These are phyloP conservation scores for Rubroshorea leprosula DNA, from an alignment of 345 rosid genomes.

Conservation along the genomic window DNA sequence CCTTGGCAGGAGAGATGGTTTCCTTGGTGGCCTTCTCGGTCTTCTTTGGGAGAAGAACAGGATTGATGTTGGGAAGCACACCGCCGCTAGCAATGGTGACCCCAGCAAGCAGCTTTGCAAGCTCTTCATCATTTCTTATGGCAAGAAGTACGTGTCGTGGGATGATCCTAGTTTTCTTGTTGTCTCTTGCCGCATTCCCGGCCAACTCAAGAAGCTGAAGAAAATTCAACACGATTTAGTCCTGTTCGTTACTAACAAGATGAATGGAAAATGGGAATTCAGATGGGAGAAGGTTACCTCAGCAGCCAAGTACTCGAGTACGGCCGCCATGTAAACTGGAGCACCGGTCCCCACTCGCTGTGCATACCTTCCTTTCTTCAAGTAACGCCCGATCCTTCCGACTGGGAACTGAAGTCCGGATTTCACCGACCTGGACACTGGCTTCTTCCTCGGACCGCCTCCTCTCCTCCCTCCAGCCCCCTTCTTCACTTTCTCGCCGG, in stretches of 20 bases:
- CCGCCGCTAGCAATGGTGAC: conserved; percentile 72
- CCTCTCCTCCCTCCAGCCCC: conserved; percentile 66
- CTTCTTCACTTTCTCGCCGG: conserved; percentile 47
- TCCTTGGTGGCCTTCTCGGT: conserved; percentile 39
- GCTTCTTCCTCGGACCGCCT: conserved; percentile 72
- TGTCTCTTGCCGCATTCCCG: conserved; percentile 69
- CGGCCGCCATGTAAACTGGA: conserved; percentile 75
- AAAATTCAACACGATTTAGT: neutral
- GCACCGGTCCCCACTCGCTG: conserved; percentile 69
- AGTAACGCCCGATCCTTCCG: conserved; percentile 69
- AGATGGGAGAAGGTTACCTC: conserved; percentile 35
- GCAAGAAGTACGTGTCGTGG: conserved; percentile 61
- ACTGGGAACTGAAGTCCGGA: conserved; percentile 80
- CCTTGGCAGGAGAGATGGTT: conserved; percentile 57
- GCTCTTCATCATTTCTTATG: conserved; percentile 64
- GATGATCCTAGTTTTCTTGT: conserved; percentile 68
- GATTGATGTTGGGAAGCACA: conserved; percentile 64
- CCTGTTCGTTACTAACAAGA: neutral
- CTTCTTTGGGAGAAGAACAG: conserved; percentile 60
- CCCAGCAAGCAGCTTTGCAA: conserved; percentile 58
- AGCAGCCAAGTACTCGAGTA: conserved; percentile 79
- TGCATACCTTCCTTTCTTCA: conserved; percentile 68
- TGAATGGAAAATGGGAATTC: neutral
- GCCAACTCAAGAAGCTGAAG: conserved; percentile 64
- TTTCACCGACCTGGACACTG: conserved; percentile 66